Evolutionary conservation across 176 grass and related monocot genomes (phyloP).

Genomic region (Alloteropsis semialata): DNA sequence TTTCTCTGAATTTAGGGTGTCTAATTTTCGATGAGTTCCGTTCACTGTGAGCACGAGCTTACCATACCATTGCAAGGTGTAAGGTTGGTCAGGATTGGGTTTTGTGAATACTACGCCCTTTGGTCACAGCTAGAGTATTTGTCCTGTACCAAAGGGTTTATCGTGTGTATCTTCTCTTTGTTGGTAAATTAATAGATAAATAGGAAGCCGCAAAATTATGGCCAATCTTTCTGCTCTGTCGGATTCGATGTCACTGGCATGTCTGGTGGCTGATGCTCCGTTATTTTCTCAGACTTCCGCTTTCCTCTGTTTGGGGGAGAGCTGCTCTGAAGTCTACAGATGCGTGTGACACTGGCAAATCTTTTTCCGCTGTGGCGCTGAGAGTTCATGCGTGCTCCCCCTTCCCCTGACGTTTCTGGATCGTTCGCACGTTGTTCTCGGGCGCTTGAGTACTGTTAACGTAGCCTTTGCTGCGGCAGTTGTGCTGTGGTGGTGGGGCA

Average conservation of each 20-base stretch:
- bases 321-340: neutral
- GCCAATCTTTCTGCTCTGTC: neutral
- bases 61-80: neutral
- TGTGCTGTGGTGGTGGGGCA: no score
- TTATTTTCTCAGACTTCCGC: neutral
- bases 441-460: no score
- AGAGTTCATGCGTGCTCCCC: no score
- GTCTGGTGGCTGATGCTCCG: neutral
- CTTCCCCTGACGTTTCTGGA: neutral
- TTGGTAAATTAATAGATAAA: constrained; percentile 15
- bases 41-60: neutral
- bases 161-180: neutral
- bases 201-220: constrained; percentile 15
- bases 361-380: neutral
- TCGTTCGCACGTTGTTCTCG: neutral
- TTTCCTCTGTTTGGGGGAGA: no score
- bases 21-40: neutral
- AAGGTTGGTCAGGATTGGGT: neutral
- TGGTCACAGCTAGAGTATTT: constrained; percentile 17
- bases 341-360: neutral
- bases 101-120: constrained; percentile 12
- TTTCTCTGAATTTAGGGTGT: constrained; percentile 21
- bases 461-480: no score
- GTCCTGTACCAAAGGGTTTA: neutral
- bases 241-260: neutral